Conservation (phyloP, 2,329 filamentous ascomycete species). For the Fusarium haematococcum region DNA sequence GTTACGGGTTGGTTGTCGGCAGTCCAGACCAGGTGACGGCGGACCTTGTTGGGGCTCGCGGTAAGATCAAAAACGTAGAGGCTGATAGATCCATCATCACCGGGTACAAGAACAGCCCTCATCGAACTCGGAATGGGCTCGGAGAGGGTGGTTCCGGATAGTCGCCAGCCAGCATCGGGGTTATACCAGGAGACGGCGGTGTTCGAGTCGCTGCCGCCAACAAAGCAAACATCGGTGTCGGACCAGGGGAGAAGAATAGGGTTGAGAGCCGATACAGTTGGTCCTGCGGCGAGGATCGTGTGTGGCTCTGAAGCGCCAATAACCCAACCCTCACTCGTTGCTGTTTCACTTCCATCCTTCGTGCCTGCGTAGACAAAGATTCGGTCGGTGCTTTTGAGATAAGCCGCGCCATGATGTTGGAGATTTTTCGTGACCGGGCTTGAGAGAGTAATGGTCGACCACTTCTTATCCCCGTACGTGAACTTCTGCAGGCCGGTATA, state of each 20-base stretch:
- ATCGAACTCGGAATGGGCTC: constrained; percentile 65
- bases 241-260: constrained; percentile 84
- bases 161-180: constrained; percentile 70
- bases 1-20: constrained; percentile 66
- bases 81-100: constrained; percentile 81
- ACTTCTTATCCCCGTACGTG: constrained; percentile 65
- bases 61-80: constrained; percentile 83
- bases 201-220: constrained; percentile 75
- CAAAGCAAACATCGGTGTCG: constrained; percentile 74
- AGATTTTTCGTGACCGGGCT: constrained; percentile 73
- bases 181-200: constrained; percentile 80
- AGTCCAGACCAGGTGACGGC: constrained; percentile 74
- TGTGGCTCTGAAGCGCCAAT: constrained; percentile 76
- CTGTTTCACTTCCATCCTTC: constrained; percentile 66
- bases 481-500: constrained; percentile 83
- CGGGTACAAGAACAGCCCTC: constrained; percentile 74
- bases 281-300: constrained; percentile 67
- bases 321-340: constrained; percentile 81
- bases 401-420: constrained; percentile 79
- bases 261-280: constrained; percentile 69
- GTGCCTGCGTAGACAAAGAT: constrained; percentile 87
- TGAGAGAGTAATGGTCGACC: constrained; percentile 60
- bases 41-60: constrained; percentile 79
- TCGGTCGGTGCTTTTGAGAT: constrained; percentile 75
- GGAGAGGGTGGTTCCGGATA: constrained; percentile 73